Base-by-base conservation (phyloP, 345 rosid genomes). In the Kernera saxatilis region DNA sequence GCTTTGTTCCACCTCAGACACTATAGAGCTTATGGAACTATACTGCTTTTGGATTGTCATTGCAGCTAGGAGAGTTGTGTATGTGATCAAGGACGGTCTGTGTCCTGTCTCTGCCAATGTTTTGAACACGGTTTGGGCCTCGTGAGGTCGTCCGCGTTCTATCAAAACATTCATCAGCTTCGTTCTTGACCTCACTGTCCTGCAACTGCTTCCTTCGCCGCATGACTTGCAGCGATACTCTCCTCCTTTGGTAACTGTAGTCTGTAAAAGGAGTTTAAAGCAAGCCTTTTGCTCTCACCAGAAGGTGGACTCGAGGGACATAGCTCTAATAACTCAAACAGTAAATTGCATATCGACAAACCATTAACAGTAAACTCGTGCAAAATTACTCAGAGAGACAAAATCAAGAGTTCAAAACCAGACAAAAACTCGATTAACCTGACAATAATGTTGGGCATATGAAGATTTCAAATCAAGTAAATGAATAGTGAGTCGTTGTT, bases 41-140 rank as follows among this genome's bases (percentile, higher is more conserved):
- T 81, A 82, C 75, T 77, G 77, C 46, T 83, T 84, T 62, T 83
- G 91, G 44, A 73, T 68, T 14, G 88, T 84, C 87, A 83, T 80
- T 3, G 86, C 83, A 44, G 87, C 87, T 69, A 87, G 21, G 61
- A 87, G 87, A 69, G 87, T 83, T 49, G 87, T 84, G 80, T 78
- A 84, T 17, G 86, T 77, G 74, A 87, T 64, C 57, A 82, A 53
- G 64, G 87, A 82, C 30, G 85, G 88, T 29, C 8, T 82, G 41
- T 86, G 88, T 18, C 88, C 88, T 49, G 82, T 79, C 65, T 78
- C 82, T 14, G 82, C 64, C 78, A 84, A 64, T 37, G 79, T 45
- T 35, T 82, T 71, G 68, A 81, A 84, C 33, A 80, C 44, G 18
- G 88, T 67, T 49, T 72, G 60, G 12, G 68, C 88, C 61, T 84